Evolutionary conservation across 2,329 filamentous ascomycete genomes (phyloP), one percentile per base, ranked within the genome.

Genomic region (Cercospora janseana): DNA sequence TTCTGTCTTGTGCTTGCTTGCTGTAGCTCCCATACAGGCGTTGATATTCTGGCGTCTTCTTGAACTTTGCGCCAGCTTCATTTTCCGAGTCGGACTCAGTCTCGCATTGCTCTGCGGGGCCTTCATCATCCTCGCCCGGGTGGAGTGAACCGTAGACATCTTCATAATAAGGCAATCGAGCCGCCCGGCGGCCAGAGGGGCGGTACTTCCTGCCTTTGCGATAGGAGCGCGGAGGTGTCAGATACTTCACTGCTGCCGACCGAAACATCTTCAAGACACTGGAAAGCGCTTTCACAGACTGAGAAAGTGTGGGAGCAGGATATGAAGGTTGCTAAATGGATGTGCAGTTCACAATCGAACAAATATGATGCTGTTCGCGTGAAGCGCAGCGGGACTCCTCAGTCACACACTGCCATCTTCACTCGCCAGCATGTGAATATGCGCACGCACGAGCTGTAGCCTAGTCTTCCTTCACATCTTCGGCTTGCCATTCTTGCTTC

Each of bases 401-500:
- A n/a, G n/a, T n/a, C n/a, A n/a, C n/a, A n/a, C n/a, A n/a, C n/a
- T n/a, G n/a, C n/a, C n/a, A n/a, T n/a, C n/a, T n/a, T n/a, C n/a
- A n/a, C n/a, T n/a, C n/a, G n/a, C n/a, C n/a, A n/a, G n/a, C n/a
- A n/a, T n/a, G n/a, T 40, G 20, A 34, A 2, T 10, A 21, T 5
- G 26, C 10, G 5, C 24, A 13, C 15, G 5, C 31, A 21, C 13
- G 15, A 27, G 10, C 12, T 15, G 4, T 18, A 16, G 13, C 16
- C 34, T 21, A 37, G 5, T 4, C 7, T 29, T 8, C 9, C 3
- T 38, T 54, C 54, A 66, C 47, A 67, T 58, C 63, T 68, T 69
- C 51, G 63, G 51, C 61, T 64, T 68, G 4, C 61, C 60, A 29
- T 52, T 62, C 44, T 57, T 57, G 18, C 50, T 56, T 13, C 62